Evolutionary conservation across 2,329 filamentous ascomycete genomes (phyloP).

Genomic region (Cladophialophora yegresii): DNA sequence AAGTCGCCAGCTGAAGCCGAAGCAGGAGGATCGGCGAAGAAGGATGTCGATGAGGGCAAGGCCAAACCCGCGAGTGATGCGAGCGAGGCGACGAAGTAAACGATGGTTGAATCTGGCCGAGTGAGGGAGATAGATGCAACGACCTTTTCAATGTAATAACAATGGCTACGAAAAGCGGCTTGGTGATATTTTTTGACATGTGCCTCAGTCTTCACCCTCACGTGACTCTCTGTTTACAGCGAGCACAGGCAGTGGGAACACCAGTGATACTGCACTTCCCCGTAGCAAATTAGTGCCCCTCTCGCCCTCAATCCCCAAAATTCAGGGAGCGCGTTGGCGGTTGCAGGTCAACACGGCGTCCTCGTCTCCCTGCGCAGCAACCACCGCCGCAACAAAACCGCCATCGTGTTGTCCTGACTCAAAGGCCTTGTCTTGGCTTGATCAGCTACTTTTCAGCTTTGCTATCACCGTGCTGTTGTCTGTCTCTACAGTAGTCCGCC

Average conservation of each 20-base stretch:
- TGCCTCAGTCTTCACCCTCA: not conserved
- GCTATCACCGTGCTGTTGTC: not conserved
- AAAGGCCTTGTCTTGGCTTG: not conserved
- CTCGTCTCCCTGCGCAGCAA: constrained; percentile 14
- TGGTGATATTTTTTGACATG: not conserved
- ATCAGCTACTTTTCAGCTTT: not conserved
- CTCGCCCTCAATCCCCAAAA: constrained; percentile 12
- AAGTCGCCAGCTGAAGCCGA: constrained; percentile 40
- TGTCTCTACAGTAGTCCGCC: not conserved
- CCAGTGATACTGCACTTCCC: not conserved
- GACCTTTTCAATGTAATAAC: constrained; percentile 21
- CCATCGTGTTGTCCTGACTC: not conserved
- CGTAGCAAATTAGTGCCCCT: not conserved
- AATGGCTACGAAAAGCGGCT: not conserved
- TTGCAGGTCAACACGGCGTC: constrained; percentile 1
- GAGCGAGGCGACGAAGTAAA: constrained; percentile 49
- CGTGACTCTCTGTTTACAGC: not conserved
- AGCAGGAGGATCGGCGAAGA: constrained; percentile 42
- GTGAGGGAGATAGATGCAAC: constrained; percentile 7
- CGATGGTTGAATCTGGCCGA: not conserved
- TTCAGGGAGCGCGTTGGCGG: constrained; percentile 13
- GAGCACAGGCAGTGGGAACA: not conserved
- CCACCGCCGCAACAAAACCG: constrained; percentile 13
- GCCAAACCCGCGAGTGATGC: constrained; percentile 52
- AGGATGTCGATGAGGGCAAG: constrained; percentile 41